Evolutionary conservation across 108 stramenopile species (phyloP), one percentile per base, ranked within the genome.

Genomic region (Conticribra weissflogii): DNA sequence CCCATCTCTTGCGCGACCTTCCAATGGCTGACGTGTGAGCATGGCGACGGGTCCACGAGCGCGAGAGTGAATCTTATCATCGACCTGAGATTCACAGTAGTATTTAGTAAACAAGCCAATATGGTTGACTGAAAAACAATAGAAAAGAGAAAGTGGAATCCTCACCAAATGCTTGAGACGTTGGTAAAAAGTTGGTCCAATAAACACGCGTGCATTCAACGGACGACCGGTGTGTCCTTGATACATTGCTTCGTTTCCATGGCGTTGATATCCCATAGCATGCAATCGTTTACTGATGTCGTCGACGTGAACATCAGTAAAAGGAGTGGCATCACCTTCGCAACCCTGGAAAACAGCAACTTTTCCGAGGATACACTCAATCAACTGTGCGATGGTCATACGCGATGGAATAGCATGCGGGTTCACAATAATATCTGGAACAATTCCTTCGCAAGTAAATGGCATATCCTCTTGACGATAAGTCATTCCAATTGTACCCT

Each of bases 111-210:
- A 1, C 15, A 67, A 30, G 29, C 44, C 14, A 31, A 1, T 24
- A 19, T 48, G 30, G 12, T 18, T 25, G 17, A 46, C 54, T 3
- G 25, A 14, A 23, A 16, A 27, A 17, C 33, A 8, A 31, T 33
- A n/a, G 29, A 16, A 61, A 31, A 25, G 2, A 56, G 3, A 1
- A 21, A 28, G 12, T 17, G 2, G n/a, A 14, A 24, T 50, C 59
- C 62, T 55, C 24, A 72, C 99, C 79, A 99, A 92, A 75, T 99
- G 99, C 95, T 99, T 99, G 66, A 99, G 80, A 19, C 99, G 93
- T 76, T 99, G 99, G 85, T 99, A 99, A 81, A 98, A 99, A 23
- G 97, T 98, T 25, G 98, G 98, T n/a, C 99, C 99, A 55, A 99
- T 83, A 83, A 99, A 99, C 59, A 99, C 96, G 50, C 96, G 89